A percentile compares a stretch with the other conserved stretches of the same genome.
These are phyloP conservation scores for Corylus americana DNA, from an alignment of 306 rosid genomes.

Conservation along the genomic window DNA sequence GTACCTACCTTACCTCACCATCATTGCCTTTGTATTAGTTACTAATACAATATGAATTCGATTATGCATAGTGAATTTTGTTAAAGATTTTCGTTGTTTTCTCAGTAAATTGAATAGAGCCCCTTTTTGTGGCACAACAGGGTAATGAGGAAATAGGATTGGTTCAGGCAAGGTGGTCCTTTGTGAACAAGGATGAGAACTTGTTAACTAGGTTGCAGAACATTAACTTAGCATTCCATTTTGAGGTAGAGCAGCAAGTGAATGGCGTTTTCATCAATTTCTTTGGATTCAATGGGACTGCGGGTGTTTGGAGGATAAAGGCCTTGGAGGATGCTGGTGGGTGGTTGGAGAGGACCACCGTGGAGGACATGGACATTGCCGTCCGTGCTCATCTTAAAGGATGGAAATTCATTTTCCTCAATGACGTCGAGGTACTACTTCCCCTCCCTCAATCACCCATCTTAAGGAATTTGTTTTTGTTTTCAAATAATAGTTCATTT, in stretches of 20 bases:
- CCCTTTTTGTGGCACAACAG: conserved; percentile 33
- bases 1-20: conserved; percentile 27
- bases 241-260: conserved; percentile 85
- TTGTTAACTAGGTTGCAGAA: conserved; percentile 85
- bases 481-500: not conserved
- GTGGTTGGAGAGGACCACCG: conserved; percentile 94
- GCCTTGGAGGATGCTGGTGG: conserved; percentile 90
- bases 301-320: conserved; percentile 95
- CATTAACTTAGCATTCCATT: conserved; percentile 80
- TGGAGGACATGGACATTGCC: conserved; percentile 96
- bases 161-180: conserved; percentile 96
- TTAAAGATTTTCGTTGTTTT: not conserved
- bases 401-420: conserved; percentile 92
- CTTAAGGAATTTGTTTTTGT: not conserved
- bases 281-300: conserved; percentile 94
- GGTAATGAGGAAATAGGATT: conserved; percentile 77
- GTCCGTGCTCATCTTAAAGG: conserved; percentile 96
- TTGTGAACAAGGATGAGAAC: conserved; percentile 90
- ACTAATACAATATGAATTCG: not conserved
- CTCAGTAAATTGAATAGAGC: not conserved
- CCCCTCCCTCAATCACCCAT: not conserved
- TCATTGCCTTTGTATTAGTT: not conserved
- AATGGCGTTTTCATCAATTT: conserved; percentile 73
- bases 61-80: not conserved
- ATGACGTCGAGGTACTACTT: conserved; percentile 78